A percentile compares a stretch with the other conserved stretches of the same genome.
phyloP scores from a whole-genome alignment of 352 stramenopile genomes.

The Plasmopara viticola region DNA sequence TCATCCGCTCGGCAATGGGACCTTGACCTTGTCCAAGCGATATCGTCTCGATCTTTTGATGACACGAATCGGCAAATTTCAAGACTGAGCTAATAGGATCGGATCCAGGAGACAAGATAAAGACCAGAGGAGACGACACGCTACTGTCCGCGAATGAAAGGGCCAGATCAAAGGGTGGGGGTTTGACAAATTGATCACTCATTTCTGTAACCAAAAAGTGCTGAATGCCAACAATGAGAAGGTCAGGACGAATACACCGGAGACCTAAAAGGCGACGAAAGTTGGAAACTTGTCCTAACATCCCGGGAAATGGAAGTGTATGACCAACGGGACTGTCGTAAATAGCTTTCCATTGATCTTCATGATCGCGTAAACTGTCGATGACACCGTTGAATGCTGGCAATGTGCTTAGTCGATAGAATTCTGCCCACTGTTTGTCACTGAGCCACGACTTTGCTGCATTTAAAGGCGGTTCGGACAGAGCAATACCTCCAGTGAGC shows the following conservation, averaged over 20 bases:
- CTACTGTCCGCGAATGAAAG: slow-evolving; percentile 86
- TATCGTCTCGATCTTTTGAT: slow-evolving; percentile 80
- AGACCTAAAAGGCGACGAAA: slow-evolving; percentile 77
- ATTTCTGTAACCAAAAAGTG: slow-evolving; percentile 86
- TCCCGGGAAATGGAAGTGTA: slow-evolving; percentile 65
- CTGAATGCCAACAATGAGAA: slow-evolving; percentile 86
- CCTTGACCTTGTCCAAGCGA: slow-evolving; percentile 91
- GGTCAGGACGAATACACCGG: slow-evolving; percentile 78
- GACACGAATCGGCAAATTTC: slow-evolving; percentile 78
- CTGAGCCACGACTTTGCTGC: slow-evolving; percentile 87
- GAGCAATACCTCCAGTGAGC: slow-evolving; percentile 88
- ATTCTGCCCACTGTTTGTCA: slow-evolving; percentile 90
- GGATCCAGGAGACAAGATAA: slow-evolving; percentile 88
- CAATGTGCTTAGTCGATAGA: slow-evolving; percentile 83
- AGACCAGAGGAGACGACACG: slow-evolving; percentile 85
- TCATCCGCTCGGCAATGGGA: slow-evolving; percentile 87
- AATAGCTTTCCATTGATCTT: slow-evolving; percentile 81
- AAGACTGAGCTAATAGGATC: slow-evolving; percentile 89
- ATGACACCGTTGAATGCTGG: slow-evolving; percentile 74
- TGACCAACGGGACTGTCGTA: slow-evolving; percentile 84
- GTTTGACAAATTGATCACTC: slow-evolving; percentile 89
- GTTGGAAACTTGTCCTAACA: slow-evolving; percentile 50
- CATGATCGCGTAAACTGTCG: slow-evolving; percentile 71
- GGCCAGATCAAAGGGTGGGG: slow-evolving; percentile 83
- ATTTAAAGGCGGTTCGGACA: slow-evolving; percentile 88